Percentiles rank a stretch among this genome's conserved stretches.
Evolutionary conservation across 805 yeast species (phyloP).

Genomic region (baker's yeast (Saccharomyces cerevisiae)): DNA sequence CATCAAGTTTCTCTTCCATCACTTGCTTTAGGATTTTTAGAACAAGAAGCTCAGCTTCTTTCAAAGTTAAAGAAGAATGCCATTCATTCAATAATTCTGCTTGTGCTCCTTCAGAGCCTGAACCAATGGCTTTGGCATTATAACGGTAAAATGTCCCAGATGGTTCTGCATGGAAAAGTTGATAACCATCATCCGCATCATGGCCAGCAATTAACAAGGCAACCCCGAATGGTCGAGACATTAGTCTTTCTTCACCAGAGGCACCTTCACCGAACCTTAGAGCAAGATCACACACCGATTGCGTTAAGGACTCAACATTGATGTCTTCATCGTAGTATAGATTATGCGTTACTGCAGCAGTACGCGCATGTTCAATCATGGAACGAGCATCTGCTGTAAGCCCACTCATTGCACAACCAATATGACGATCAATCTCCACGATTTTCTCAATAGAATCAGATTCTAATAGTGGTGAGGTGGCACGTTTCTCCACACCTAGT

Average conservation of each 20-base stretch:
- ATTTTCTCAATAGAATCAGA: slow-evolving; percentile 92
- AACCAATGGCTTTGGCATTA: slow-evolving; percentile 97
- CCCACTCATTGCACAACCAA: slow-evolving; percentile 99
- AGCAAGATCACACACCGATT: slow-evolving; percentile 94
- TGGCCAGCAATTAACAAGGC: slow-evolving; percentile 92
- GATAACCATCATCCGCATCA: slow-evolving; percentile 91
- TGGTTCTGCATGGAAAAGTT: slow-evolving; percentile 96
- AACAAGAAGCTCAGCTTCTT: slow-evolving; percentile 86
- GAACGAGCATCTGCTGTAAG: slow-evolving; percentile 97
- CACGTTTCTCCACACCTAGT: slow-evolving; percentile 94
- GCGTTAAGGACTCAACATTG: slow-evolving; percentile 88
- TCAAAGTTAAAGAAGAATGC: slow-evolving; percentile 81
- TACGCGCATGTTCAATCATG: slow-evolving; percentile 97
- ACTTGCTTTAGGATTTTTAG: slow-evolving; percentile 91
- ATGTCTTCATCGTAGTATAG: slow-evolving; percentile 88
- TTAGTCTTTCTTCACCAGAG: slow-evolving; percentile 77
- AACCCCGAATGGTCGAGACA: slow-evolving; percentile 99
- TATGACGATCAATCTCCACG: slow-evolving; percentile 85
- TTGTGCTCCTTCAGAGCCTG: slow-evolving; percentile 98
- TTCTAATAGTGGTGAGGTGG: slow-evolving; percentile 85
- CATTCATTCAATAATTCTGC: slow-evolving; percentile 94
- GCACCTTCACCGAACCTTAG: slow-evolving; percentile 96
- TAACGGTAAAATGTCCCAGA: slow-evolving; percentile 96
- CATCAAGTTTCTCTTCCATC: slow-evolving; percentile 96
- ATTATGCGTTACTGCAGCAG: slow-evolving; percentile 76